Percentiles rank a stretch among this genome's conserved stretches.
Conservation (phyloP, 805 yeast species). For the Priceomyces carsonii region DNA sequence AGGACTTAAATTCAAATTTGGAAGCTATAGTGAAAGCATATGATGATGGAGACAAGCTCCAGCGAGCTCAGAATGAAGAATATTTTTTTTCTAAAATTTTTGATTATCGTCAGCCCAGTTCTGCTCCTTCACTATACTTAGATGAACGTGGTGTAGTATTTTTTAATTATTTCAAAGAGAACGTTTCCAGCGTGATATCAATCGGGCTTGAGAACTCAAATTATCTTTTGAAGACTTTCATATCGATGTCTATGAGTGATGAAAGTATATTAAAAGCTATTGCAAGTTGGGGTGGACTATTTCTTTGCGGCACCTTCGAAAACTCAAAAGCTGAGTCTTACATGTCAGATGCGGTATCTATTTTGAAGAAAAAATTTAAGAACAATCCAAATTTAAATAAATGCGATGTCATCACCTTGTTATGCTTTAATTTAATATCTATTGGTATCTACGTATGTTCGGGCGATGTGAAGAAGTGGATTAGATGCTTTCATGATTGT, state of each 20-base stretch:
- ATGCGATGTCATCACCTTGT: constrained; percentile 14
- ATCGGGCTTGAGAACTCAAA: constrained; percentile 50
- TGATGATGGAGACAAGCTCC: neutral
- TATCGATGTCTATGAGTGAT: constrained; percentile 53
- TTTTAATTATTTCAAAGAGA: constrained; percentile 53
- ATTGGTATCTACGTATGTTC: constrained; percentile 17
- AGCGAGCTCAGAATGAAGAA: neutral
- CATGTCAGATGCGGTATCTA: too few species aligned
- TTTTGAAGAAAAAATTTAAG: neutral
- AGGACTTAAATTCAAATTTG: too few species aligned
- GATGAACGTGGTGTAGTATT: constrained; percentile 2
- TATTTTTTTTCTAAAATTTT: too few species aligned
- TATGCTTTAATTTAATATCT: constrained; percentile 15
- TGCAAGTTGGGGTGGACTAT: constrained; percentile 62
- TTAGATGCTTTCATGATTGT: constrained; percentile 11
- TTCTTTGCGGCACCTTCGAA: constrained; percentile 10
- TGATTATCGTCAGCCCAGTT: neutral
- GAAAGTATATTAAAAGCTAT: constrained; percentile 51
- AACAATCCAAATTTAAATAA: constrained; percentile 8
- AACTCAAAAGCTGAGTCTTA: neutral
- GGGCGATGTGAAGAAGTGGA: constrained; percentile 22
- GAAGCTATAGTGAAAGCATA: too few species aligned
- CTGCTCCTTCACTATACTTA: constrained; percentile 4
- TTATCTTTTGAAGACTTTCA: constrained; percentile 51
- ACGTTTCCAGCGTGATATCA: constrained; percentile 49